phyloP scores from a whole-genome alignment of 148 eudicot genomes.

The Rhododendron williamsianum region DNA sequence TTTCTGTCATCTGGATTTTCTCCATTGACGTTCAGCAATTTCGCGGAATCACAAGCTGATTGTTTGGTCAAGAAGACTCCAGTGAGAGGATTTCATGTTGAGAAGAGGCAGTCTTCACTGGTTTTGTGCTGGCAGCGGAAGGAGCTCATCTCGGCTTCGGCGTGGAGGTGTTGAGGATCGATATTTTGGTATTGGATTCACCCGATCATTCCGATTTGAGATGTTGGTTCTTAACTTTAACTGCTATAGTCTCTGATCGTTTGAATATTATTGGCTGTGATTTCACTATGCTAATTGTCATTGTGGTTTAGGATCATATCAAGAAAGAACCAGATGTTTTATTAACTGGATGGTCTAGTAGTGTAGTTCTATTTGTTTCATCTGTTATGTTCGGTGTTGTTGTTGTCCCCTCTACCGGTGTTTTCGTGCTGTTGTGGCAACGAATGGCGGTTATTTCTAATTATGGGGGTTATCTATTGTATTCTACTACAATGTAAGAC shows the following conservation, averaged over 20 bases:
- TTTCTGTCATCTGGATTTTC: conserved; percentile 63
- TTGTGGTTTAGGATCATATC: conserved; percentile 23
- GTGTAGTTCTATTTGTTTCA: conserved; percentile 20
- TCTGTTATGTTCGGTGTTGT: conserved; percentile 19
- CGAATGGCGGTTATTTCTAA: conserved; percentile 19
- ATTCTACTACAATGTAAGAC: conserved; percentile 20
- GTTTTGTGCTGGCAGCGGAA: conserved; percentile 82
- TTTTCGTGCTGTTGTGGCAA: conserved; percentile 21
- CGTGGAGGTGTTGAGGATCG: conserved; percentile 73
- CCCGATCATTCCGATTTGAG: neutral
- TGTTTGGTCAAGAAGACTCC: conserved; percentile 81
- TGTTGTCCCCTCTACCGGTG: conserved; percentile 25
- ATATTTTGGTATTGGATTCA: neutral
- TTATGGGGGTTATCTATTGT: conserved; percentile 19
- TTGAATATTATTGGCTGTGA: conserved; percentile 16
- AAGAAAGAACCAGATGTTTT: conserved; percentile 20
- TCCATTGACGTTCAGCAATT: conserved; percentile 64
- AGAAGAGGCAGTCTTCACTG: conserved; percentile 76
- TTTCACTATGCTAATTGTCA: conserved; percentile 21
- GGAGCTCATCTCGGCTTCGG: conserved; percentile 82
- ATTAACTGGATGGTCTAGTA: conserved; percentile 25
- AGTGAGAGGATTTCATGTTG: conserved; percentile 71
- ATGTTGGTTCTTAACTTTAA: conserved; percentile 17
- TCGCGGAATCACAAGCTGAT: conserved; percentile 85
- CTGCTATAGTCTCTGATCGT: conserved; percentile 10